These are phyloP conservation scores for Ormosia emarginata DNA, from an alignment of 306 rosid genomes.

Conservation along the genomic window DNA sequence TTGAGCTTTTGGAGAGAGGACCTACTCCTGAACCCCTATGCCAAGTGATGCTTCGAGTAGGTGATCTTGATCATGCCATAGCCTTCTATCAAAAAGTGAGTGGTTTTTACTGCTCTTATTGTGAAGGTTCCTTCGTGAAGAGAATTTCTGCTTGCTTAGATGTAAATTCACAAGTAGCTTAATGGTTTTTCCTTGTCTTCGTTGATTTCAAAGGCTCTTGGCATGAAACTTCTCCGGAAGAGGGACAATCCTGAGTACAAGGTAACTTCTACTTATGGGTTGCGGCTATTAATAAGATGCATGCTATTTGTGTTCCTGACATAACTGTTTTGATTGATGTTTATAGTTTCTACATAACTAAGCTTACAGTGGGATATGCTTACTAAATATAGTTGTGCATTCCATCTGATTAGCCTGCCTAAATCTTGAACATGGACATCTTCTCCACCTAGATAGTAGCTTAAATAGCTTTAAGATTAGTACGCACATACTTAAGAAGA, in stretches of 20 bases:
- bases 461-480: neutral
- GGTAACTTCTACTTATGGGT: constrained; percentile 40
- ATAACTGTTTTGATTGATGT: neutral
- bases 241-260: constrained; percentile 75
- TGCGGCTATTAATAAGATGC: constrained; percentile 2
- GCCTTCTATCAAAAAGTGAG: constrained; percentile 80
- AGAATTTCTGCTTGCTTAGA: neutral
- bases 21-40: constrained; percentile 79
- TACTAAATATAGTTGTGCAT: neutral
- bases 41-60: constrained; percentile 93
- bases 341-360: neutral
- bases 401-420: neutral
- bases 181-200: constrained; percentile 9
- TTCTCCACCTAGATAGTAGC: neutral
- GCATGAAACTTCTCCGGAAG: constrained; percentile 85
- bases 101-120: constrained; percentile 7
- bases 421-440: neutral
- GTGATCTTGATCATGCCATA: constrained; percentile 79
- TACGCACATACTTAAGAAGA: neutral
- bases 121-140: constrained; percentile 9
- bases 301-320: neutral
- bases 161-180: constrained; percentile 15
- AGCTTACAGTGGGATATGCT: neutral
- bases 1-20: constrained; percentile 80
- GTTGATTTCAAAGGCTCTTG: constrained; percentile 61